Evolutionary conservation across 2,329 filamentous ascomycete species (phyloP), one percentile per base, ranked within the genome.

Genomic region (Colletotrichum euphorbiae): DNA sequence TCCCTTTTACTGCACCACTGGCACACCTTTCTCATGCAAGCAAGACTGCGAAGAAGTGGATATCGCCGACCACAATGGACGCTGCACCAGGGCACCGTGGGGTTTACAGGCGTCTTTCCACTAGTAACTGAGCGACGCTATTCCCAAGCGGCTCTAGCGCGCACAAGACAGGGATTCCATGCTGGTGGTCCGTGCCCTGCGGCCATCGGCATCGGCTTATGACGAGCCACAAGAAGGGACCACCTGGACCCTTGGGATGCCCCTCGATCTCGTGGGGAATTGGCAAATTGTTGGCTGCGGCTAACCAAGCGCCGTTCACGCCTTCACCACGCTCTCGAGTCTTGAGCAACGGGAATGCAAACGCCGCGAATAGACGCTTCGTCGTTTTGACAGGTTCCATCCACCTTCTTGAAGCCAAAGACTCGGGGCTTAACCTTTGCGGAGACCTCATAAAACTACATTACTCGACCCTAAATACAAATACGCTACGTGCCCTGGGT

Each of bases 231-330:
- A 60, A 55, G 54, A 66, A 69, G 69, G 69, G 69, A 66, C 59
- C 69, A 52, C 42, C 52, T 56, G 55, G 66, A 61, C 60, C 66
- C 62, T 59, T 65, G 60, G 64, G 42, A 31, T 59, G 24, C 42
- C 64, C 63, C 69, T 69, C 66, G 69, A 70, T 70, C 69, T 70
- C 66, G 65, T 70, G 69, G 69, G 66, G 66, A 62, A 57, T 65
- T 54, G 65, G 24, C 54, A 40, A 65, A 15, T 54, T 33, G 61
- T 65, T 65, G 66, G 61, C 61, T 55, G 54, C 66, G 19, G 61
- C 66, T 54, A 50, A 65, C 66, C 61, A 68, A 55, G 65, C 54
- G 66, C 66, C 54, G 48, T 68, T 65, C 42, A 54, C 65, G 60
- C 21, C 52, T 46, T 33, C 65, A 65, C 40, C 61, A 55, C 65